Percentiles rank a stretch among this genome's conserved stretches.
phyloP scores from a whole-genome alignment of 306 rosid genomes.

The Fragaria ananassa region DNA sequence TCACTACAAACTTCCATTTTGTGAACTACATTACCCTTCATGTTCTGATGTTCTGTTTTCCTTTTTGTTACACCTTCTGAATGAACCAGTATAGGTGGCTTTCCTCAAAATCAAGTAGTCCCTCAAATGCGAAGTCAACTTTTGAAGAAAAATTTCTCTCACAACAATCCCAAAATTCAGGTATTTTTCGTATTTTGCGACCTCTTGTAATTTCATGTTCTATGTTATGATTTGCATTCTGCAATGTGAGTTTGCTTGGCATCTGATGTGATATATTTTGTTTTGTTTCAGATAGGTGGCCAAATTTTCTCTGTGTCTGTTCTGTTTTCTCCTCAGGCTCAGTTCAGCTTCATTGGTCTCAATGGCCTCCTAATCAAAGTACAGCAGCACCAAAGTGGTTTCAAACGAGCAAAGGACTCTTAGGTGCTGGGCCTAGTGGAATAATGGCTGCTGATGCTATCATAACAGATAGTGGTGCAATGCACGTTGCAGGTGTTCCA shows the following conservation, averaged over 20 bases:
- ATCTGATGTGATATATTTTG: constrained; percentile 30
- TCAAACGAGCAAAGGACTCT: constrained; percentile 89
- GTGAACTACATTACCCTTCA: constrained; percentile 16
- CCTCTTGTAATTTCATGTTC: background rate
- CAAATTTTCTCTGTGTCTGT: constrained; percentile 87
- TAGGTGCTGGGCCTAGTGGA: constrained; percentile 99
- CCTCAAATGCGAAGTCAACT: constrained; percentile 61
- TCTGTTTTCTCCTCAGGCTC: constrained; percentile 98
- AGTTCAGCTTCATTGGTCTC: constrained; percentile 97
- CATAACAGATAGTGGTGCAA: constrained; percentile 91
- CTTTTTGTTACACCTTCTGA: constrained; percentile 2
- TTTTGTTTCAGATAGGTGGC: constrained; percentile 89
- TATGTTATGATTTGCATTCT: background rate
- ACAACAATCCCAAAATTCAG: constrained; percentile 94
- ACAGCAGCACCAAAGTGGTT: constrained; percentile 75
- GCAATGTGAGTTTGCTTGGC: background rate
- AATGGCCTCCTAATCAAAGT: constrained; percentile 86
- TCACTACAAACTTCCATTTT: constrained; percentile 2
- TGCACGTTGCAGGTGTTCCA: constrained; percentile 99
- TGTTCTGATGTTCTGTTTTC: constrained; percentile 19
- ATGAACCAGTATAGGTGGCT: constrained; percentile 97
- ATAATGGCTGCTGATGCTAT: constrained; percentile 99
- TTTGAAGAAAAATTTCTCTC: constrained; percentile 96
- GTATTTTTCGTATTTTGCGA: constrained; percentile 35
- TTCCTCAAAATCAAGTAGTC: constrained; percentile 68